phyloP scores from a whole-genome alignment of 805 yeast species.

The Yarrowia deformans region DNA sequence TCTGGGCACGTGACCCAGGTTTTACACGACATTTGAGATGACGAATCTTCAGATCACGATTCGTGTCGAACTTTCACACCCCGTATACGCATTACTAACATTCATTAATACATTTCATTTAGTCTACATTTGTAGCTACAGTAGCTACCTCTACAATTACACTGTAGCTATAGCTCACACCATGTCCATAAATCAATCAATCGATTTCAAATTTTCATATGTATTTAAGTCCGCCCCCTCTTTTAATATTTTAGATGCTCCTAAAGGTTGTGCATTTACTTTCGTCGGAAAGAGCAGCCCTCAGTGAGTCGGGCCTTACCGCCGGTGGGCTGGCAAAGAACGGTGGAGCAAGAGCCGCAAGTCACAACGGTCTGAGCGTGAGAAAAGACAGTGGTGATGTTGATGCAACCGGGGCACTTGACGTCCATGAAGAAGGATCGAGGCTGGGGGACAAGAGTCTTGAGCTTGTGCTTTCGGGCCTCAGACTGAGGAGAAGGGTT shows the following conservation, averaged over 20 bases:
- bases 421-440: conserved; percentile 99
- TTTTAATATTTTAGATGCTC: conserved; percentile 39
- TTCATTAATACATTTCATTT: too few species aligned
- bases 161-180: not conserved
- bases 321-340: conserved; percentile 98
- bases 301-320: conserved; percentile 99
- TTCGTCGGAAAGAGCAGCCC: conserved; percentile 99
- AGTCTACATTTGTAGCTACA: too few species aligned
- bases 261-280: conserved; percentile 59
- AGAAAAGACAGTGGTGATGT: conserved; percentile 98
- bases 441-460: conserved; percentile 96
- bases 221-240: conserved; percentile 39
- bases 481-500: conserved; percentile 98
- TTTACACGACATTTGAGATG: too few species aligned
- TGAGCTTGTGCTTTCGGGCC: conserved; percentile 95
- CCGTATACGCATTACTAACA: too few species aligned
- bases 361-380: conserved; percentile 99
- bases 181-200: not conserved
- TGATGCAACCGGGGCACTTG: conserved; percentile 99
- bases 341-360: conserved; percentile 98
- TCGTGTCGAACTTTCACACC: too few species aligned
- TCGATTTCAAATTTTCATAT: conserved; percentile 38
- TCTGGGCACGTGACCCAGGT: too few species aligned
- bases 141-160: not conserved
- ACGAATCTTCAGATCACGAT: too few species aligned